Conservation (phyloP, 2,329 filamentous ascomycete species). For the Neopestalotiopsis sp. region DNA sequence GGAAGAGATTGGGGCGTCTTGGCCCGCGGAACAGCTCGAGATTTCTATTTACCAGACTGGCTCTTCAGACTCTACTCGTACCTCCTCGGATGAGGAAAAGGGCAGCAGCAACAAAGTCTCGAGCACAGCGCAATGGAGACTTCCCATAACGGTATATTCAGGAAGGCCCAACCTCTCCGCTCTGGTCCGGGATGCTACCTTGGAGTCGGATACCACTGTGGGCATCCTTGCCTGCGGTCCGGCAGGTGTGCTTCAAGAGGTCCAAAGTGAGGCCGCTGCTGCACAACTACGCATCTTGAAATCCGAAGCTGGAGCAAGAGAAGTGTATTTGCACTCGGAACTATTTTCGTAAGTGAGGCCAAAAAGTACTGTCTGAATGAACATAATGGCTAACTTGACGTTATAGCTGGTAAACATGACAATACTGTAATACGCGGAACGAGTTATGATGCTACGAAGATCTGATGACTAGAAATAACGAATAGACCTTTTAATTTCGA, state of each 20-base stretch:
- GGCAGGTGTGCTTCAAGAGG: conserved; percentile 27
- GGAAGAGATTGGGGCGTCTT: conserved; percentile 26
- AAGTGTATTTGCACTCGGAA: conserved; percentile 36
- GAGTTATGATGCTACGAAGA: too few species aligned
- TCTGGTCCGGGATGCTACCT: conserved; percentile 27
- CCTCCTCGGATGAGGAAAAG: background rate
- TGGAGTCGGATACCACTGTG: conserved; percentile 26
- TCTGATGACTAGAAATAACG: too few species aligned
- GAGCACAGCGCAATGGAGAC: conserved; percentile 14
- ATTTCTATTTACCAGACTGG: conserved; percentile 33
- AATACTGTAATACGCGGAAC: background rate
- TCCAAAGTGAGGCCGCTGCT: conserved; percentile 32
- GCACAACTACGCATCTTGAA: conserved; percentile 32
- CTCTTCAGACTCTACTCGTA: background rate
- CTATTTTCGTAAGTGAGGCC: conserved; percentile 31
- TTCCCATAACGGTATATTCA: conserved; percentile 21
- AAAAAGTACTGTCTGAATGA: background rate
- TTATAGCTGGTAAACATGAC: background rate
- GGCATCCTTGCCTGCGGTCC: conserved; percentile 36
- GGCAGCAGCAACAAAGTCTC: background rate
- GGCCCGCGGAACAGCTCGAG: conserved; percentile 23
- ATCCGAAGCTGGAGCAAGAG: conserved; percentile 28
- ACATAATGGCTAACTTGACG: background rate
- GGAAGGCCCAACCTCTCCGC: conserved; percentile 30
- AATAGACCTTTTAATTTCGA: too few species aligned